A percentile compares a stretch with the other conserved stretches of the same genome.
Evolutionary conservation across 306 rosid genomes (phyloP).

Genomic region (Clitoria ternatea): DNA sequence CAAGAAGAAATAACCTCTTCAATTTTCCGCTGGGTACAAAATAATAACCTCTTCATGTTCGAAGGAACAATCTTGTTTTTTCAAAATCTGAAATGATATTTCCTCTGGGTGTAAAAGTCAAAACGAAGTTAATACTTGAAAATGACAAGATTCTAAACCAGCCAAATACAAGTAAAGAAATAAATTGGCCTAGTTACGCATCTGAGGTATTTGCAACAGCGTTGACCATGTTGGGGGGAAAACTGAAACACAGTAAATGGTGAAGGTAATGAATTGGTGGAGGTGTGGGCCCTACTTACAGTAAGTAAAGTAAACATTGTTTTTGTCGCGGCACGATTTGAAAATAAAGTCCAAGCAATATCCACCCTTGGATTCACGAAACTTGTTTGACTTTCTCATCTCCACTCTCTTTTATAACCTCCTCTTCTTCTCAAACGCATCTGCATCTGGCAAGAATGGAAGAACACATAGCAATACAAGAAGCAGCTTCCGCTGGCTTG

Average conservation of each 20-base stretch:
- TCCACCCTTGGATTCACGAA: slow-evolving; percentile 41
- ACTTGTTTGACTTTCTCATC: slow-evolving; percentile 49
- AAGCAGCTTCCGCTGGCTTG: slow-evolving; percentile 70
- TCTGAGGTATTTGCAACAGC: slow-evolving; percentile 1
- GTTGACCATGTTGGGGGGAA: slow-evolving; percentile 15
- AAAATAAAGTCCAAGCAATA: slow-evolving; percentile 40
- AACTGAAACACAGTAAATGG: neutral
- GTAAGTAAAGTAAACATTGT: slow-evolving; percentile 32
- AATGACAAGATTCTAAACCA: slow-evolving; percentile 8
- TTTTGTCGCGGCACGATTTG: slow-evolving; percentile 23
- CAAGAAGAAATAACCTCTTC: slow-evolving; percentile 19
- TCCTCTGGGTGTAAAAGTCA: slow-evolving; percentile 18
- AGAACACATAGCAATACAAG: slow-evolving; percentile 52
- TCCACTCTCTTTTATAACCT: slow-evolving; percentile 35
- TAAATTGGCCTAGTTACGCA: neutral
- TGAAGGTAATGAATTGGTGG: neutral
- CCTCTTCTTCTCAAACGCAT: neutral
- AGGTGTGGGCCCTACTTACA: neutral
- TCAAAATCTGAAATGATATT: slow-evolving; percentile 2
- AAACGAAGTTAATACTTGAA: neutral
- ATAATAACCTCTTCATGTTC: neutral
- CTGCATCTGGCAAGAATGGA: slow-evolving; percentile 44
- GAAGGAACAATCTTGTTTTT: slow-evolving; percentile 10
- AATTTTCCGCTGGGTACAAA: neutral
- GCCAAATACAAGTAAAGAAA: neutral